These are phyloP conservation scores for Trichoderma gracile DNA, from an alignment of 2,329 filamentous ascomycete genomes.

Conservation along the genomic window DNA sequence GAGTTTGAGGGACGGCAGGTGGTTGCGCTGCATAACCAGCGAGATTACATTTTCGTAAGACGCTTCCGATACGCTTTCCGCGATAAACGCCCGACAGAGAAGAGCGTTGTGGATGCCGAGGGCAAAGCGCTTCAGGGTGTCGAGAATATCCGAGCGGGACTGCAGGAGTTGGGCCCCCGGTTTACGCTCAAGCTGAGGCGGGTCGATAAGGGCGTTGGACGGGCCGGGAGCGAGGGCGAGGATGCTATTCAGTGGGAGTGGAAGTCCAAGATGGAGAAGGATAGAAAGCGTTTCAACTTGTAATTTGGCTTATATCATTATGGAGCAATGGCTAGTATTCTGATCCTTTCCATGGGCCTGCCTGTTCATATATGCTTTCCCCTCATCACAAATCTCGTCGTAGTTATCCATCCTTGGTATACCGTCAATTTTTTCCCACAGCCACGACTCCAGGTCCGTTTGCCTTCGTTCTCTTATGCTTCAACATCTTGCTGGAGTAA, in stretches of 20 bases:
- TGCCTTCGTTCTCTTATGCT: slow-evolving; percentile 39
- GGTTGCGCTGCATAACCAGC: slow-evolving; percentile 89
- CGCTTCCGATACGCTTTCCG: slow-evolving; percentile 91
- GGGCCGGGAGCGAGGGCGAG: slow-evolving; percentile 66
- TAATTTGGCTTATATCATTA: slow-evolving; percentile 43
- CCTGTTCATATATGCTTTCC: neutral
- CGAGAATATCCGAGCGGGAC: slow-evolving; percentile 78
- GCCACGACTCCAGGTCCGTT: neutral
- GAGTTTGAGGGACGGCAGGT: slow-evolving; percentile 87
- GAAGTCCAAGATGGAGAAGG: slow-evolving; percentile 94
- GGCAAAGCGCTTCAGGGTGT: slow-evolving; percentile 82
- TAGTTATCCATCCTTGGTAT: neutral
- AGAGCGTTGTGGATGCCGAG: slow-evolving; percentile 77
- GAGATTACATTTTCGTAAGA: slow-evolving; percentile 92
- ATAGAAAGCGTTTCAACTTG: slow-evolving; percentile 89
- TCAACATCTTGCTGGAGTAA: slow-evolving; percentile 51
- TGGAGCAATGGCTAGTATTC: neutral
- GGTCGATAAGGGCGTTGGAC: slow-evolving; percentile 83
- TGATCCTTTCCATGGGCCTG: neutral
- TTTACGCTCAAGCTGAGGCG: slow-evolving; percentile 79
- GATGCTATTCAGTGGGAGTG: slow-evolving; percentile 91
- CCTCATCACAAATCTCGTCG: neutral
- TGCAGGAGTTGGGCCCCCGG: slow-evolving; percentile 85
- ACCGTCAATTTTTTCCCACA: neutral
- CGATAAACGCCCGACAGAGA: slow-evolving; percentile 83